phyloP scores from a whole-genome alignment of 768 basidiomycete genomes.

The Postia placenta region DNA sequence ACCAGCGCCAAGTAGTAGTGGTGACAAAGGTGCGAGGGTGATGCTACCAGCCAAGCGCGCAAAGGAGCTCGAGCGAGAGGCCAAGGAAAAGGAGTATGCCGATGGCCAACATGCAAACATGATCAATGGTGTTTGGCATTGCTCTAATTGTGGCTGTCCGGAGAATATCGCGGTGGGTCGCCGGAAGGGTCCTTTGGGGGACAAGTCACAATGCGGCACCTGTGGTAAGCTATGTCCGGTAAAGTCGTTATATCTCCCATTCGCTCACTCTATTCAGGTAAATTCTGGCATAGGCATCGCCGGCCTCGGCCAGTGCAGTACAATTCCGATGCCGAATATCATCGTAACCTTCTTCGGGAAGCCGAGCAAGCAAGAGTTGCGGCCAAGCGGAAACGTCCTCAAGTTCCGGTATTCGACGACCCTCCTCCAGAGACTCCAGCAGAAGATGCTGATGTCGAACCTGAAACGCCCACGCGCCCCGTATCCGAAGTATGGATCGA shows the following conservation, averaged over 20 bases:
- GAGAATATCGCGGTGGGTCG: constrained; percentile 80
- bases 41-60: constrained; percentile 51
- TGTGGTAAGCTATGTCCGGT: constrained; percentile 68
- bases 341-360: constrained; percentile 51
- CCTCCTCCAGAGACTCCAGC: constrained; percentile 26
- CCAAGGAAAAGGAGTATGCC: constrained; percentile 78
- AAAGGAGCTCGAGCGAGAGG: constrained; percentile 75
- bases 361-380: constrained; percentile 46
- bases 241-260: constrained; percentile 1
- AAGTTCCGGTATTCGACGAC: constrained; percentile 41
- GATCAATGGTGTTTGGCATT: constrained; percentile 89
- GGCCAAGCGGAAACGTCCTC: constrained; percentile 53
- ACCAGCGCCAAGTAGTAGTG: constrained; percentile 31
- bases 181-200: constrained; percentile 84
- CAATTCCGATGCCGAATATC: constrained; percentile 68
- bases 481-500: constrained; percentile 35
- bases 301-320: constrained; percentile 78
- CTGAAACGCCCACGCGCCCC: constrained; percentile 46
- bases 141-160: constrained; percentile 91
- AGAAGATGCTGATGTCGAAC: constrained; percentile 27
- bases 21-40: constrained; percentile 37
- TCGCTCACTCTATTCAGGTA: constrained; percentile 44
- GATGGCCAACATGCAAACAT: constrained; percentile 78
- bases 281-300: constrained; percentile 86
- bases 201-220: constrained; percentile 86